phyloP scores from a whole-genome alignment of 139 green algal species.

The Tetradesmus lagerheimii region DNA sequence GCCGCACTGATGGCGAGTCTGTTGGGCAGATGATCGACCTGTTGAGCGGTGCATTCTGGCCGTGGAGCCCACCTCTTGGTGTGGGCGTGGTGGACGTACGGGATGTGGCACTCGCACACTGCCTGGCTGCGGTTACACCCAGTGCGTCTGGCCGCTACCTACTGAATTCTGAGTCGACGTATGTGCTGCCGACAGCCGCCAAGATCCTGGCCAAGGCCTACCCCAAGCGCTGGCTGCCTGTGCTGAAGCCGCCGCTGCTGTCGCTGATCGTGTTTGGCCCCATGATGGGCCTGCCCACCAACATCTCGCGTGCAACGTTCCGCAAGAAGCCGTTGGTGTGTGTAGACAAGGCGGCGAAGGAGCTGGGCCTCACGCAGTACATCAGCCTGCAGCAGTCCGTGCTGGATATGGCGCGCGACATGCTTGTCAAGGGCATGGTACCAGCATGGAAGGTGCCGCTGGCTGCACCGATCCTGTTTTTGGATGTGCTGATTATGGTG shows the following conservation, averaged over 20 bases:
- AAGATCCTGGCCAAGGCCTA: conserved; percentile 38
- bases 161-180: conserved; percentile 20
- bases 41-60: conserved; percentile 52
- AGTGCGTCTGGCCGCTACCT: conserved; percentile 45
- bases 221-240: conserved; percentile 18
- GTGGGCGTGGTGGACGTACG: conserved; percentile 62
- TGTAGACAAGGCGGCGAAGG: conserved; percentile 31
- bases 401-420: conserved; percentile 48
- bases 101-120: conserved; percentile 70
- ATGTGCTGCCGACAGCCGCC: conserved; percentile 32
- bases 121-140: conserved; percentile 50
- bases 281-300: conserved; percentile 37
- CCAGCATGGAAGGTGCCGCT: conserved; percentile 26
- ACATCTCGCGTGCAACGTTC: conserved; percentile 36
- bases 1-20: conserved; percentile 50
- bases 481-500: not conserved
- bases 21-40: conserved; percentile 54
- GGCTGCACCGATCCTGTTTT: not conserved
- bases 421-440: conserved; percentile 43
- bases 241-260: conserved; percentile 22
- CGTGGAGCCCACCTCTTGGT: conserved; percentile 43
- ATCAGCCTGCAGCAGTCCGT: conserved; percentile 42
- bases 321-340: conserved; percentile 28
- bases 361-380: conserved; percentile 39
- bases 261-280: conserved; percentile 41